Base-by-base conservation (phyloP, 441 rosid genomes). In the Gossypium trilobum region DNA sequence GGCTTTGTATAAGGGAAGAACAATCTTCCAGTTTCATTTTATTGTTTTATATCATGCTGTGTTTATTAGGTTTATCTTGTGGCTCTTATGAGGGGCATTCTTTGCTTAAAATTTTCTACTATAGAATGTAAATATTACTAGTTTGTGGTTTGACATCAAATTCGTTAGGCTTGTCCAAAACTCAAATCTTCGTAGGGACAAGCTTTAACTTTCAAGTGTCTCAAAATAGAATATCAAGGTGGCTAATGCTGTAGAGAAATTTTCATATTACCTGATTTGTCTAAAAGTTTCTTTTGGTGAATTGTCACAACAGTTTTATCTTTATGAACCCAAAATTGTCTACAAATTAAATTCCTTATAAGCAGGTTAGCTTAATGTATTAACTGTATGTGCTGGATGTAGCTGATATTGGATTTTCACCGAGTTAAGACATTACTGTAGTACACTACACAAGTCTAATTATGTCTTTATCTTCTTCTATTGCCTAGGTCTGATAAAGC, bases 401-500 rank as follows among this genome's bases (percentile, higher is more conserved):
- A 16, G 33, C 63, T 14, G 31, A 48, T 36, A 8, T 63, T 68
- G 42, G 1, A 11, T 73, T 58, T 27, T 17, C 13, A 16, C 25
- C 9, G 74, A 9, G 57, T 20, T 17, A 50, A 66, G 74, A 73
- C 48, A 22, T 46, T 48, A 22, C 48, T 48, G n/a, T n/a, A 5
- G 0, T 16, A 20, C 63, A 10, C 5, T 27, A 2, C 22, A 29
- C 62, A 1, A 31, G 17, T 72, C 27, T 60, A 58, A 27, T 22
- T 42, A 16, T 52, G 46, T 29, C 8, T 33, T 25, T 3, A 5
- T 62, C 55, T 46, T 70, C 70, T 75, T 27, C 75, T 59, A 33
- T 76, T 77, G 77, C 75, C 69, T 70, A 94, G 98, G 78, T 81
- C 95, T 16, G 95, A 94, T 70, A 89, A 94, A 85, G 95, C 92